Conservation (phyloP, 139 green algal genomes). For the Ostreobium quekettii region DNA sequence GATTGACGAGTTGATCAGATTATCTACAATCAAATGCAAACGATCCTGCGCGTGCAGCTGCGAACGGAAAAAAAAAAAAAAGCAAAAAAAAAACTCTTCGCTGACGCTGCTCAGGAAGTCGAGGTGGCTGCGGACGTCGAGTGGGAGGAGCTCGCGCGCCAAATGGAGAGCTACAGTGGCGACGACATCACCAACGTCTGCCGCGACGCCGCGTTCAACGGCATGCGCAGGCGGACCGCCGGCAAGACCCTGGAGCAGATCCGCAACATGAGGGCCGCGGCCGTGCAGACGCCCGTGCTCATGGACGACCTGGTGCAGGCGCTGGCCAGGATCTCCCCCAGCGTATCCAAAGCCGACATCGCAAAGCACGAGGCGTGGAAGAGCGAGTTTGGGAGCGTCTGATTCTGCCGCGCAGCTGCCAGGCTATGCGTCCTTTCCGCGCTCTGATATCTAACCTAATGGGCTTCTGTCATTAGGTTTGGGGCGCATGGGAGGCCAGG, state of each 20-base stretch:
- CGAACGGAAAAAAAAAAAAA: too few relatives aligned
- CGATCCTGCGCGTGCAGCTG: too few relatives aligned
- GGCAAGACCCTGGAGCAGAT: conserved; percentile 58
- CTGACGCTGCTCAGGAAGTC: conserved; percentile 46
- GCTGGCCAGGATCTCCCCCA: conserved; percentile 70
- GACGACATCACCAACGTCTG: conserved; percentile 90
- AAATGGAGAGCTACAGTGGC: conserved; percentile 73
- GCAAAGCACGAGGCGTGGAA: conserved; percentile 70
- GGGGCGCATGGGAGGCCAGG: too few relatives aligned
- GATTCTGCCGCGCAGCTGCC: too few relatives aligned
- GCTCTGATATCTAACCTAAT: too few relatives aligned
- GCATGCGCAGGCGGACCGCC: conserved; percentile 70
- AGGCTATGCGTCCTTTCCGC: too few relatives aligned
- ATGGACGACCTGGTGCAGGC: conserved; percentile 56
- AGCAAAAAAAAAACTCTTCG: too few relatives aligned
- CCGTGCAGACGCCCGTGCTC: conserved; percentile 28
- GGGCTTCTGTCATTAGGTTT: too few relatives aligned
- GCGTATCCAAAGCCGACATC: conserved; percentile 66
- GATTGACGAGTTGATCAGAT: too few relatives aligned
- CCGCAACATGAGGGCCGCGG: conserved; percentile 30
- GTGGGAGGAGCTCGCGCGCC: conserved; percentile 47
- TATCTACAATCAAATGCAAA: too few relatives aligned
- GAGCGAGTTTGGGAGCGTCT: conserved; percentile 60
- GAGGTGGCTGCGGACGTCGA: conserved; percentile 57
- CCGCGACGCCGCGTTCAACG: conserved; percentile 82